phyloP scores from a whole-genome alignment of 2,329 filamentous ascomycete species.

The Aureobasidium sp. region DNA sequence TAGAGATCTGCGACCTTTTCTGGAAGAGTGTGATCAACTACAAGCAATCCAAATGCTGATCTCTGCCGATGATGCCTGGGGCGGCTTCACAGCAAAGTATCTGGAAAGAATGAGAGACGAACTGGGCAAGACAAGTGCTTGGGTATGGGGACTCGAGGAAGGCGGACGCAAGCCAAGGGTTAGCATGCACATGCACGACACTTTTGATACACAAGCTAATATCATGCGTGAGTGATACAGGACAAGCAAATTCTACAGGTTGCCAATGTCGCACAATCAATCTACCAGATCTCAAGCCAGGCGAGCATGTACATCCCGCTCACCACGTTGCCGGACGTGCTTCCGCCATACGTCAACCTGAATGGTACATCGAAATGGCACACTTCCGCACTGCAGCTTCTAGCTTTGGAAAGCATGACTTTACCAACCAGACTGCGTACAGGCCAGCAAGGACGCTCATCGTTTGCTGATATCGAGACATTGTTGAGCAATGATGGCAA shows the following conservation, averaged over 20 bases:
- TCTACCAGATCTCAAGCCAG: slow-evolving; percentile 61
- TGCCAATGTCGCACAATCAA: slow-evolving; percentile 65
- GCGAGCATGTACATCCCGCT: slow-evolving; percentile 75
- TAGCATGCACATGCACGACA: slow-evolving; percentile 16
- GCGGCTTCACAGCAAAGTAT: slow-evolving; percentile 39
- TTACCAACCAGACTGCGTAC: slow-evolving; percentile 64
- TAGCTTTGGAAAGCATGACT: slow-evolving; percentile 71
- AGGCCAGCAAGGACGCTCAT: slow-evolving; percentile 37
- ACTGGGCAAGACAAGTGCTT: slow-evolving; percentile 78
- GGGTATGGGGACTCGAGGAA: slow-evolving; percentile 78
- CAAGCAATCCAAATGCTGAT: slow-evolving; percentile 69
- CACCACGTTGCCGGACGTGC: slow-evolving; percentile 49
- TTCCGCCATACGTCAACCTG: slow-evolving; percentile 53
- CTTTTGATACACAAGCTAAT: slow-evolving; percentile 12
- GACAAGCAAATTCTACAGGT: slow-evolving; percentile 59
- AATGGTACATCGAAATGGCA: slow-evolving; percentile 68
- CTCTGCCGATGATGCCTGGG: slow-evolving; percentile 47
- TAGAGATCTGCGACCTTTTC: slow-evolving; percentile 79
- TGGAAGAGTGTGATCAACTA: slow-evolving; percentile 88
- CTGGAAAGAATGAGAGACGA: slow-evolving; percentile 72
- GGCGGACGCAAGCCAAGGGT: slow-evolving; percentile 26
- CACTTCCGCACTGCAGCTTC: slow-evolving; percentile 65
- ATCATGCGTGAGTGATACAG: slow-evolving; percentile 28
- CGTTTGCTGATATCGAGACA: slow-evolving; percentile 57
- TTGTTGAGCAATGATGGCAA: slow-evolving; percentile 68